phyloP scores from a whole-genome alignment of 257 asterid species.

The Mitragyna speciosa region DNA sequence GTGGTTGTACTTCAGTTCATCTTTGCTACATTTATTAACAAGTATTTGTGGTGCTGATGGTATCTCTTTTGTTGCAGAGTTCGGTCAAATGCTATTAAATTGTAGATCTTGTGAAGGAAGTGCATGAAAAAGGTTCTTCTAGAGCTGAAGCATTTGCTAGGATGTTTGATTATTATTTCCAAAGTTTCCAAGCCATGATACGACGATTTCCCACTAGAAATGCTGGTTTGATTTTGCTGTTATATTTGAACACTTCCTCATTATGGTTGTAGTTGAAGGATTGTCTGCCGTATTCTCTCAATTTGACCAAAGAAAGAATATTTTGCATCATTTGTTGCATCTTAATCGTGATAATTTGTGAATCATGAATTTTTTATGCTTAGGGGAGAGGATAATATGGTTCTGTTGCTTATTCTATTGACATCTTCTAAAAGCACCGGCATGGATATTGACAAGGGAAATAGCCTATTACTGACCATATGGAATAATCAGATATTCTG shows the following conservation, averaged over 20 bases:
- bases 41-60: background rate
- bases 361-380: background rate
- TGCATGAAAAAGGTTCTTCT: background rate
- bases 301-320: background rate
- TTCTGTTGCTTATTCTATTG: background rate
- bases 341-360: background rate
- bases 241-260: no score
- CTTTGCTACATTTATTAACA: background rate
- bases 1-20: background rate
- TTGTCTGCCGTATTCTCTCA: constrained; percentile 4
- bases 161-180: background rate
- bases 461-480: background rate
- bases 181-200: background rate
- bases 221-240: background rate
- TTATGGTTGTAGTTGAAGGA: background rate
- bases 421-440: background rate
- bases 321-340: background rate
- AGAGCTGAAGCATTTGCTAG: background rate
- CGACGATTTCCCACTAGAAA: background rate
- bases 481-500: no score
- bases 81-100: background rate
- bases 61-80: constrained; percentile 8
- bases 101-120: background rate
- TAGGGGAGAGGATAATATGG: background rate
- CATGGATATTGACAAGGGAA: background rate